These are phyloP conservation scores for Eragrostis tef DNA, from an alignment of 202 grass and related monocot species.

Conservation along the genomic window DNA sequence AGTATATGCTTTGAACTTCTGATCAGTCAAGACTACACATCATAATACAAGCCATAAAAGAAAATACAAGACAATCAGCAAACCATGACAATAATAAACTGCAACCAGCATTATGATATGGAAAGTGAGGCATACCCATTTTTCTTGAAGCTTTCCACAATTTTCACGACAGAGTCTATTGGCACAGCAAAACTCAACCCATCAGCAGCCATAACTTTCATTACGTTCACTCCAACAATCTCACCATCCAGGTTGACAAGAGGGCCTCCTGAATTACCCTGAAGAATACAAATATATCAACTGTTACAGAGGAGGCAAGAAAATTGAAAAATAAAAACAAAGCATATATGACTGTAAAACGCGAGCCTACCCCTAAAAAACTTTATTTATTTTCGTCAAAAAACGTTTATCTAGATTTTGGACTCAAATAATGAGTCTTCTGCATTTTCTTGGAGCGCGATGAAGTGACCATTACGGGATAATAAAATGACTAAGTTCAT, in stretches of 20 bases:
- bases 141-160: slow-evolving; percentile 76
- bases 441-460: slow-evolving; percentile 3
- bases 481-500: slow-evolving; percentile 24
- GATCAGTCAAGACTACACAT: slow-evolving; percentile 4
- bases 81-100: slow-evolving; percentile 8
- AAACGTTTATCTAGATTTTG: background rate
- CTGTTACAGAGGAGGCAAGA: background rate
- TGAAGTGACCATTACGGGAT: background rate
- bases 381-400: no score
- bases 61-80: background rate
- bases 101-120: slow-evolving; percentile 1
- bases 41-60: slow-evolving; percentile 19
- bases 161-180: slow-evolving; percentile 75
- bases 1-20: background rate
- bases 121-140: slow-evolving; percentile 62
- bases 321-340: background rate
- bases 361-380: background rate
- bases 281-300: slow-evolving; percentile 31
- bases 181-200: slow-evolving; percentile 87
- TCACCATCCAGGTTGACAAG: slow-evolving; percentile 92
- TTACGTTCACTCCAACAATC: slow-evolving; percentile 80
- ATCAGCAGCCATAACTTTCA: slow-evolving; percentile 65
- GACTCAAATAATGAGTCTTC: slow-evolving; percentile 5
- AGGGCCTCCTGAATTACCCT: slow-evolving; percentile 89
- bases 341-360: slow-evolving; percentile 18